Evolutionary conservation across 2,329 filamentous ascomycete genomes (phyloP).

Genomic region (Penicillium sp.): DNA sequence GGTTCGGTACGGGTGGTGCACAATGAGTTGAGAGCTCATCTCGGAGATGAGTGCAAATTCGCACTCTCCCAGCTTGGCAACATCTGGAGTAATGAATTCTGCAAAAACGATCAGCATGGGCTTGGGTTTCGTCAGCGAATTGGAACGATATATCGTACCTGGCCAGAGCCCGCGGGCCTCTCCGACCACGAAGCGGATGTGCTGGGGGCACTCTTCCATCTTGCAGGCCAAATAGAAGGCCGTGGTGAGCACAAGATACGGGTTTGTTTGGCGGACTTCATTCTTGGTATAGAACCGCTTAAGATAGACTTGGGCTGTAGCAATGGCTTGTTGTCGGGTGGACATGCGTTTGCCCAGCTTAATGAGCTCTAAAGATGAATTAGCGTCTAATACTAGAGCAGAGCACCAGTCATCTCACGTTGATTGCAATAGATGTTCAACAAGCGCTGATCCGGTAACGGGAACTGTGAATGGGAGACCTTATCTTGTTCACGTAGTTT

Average conservation of each 20-base stretch:
- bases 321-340: constrained; percentile 86
- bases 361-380: constrained; percentile 62
- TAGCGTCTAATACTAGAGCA: background rate
- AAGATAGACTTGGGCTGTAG: constrained; percentile 91
- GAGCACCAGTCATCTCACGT: constrained; percentile 55
- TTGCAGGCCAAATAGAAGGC: constrained; percentile 95
- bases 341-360: constrained; percentile 81
- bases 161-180: constrained; percentile 87
- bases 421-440: constrained; percentile 91
- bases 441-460: constrained; percentile 77
- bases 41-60: constrained; percentile 92
- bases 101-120: constrained; percentile 16
- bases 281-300: constrained; percentile 91
- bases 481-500: constrained; percentile 76
- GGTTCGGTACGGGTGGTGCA: constrained; percentile 87
- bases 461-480: constrained; percentile 72
- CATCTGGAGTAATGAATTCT: constrained; percentile 73
- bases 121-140: background rate
- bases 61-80: constrained; percentile 85
- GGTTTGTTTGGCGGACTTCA: constrained; percentile 88
- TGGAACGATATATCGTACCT: constrained; percentile 43
- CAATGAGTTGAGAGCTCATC: constrained; percentile 83
- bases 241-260: constrained; percentile 89
- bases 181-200: constrained; percentile 85
- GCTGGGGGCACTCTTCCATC: constrained; percentile 95